Percentiles rank a stretch among this genome's conserved stretches.
Evolutionary conservation across 176 grass and related monocot genomes (phyloP).

Genomic region (Musa troglodytarum): DNA sequence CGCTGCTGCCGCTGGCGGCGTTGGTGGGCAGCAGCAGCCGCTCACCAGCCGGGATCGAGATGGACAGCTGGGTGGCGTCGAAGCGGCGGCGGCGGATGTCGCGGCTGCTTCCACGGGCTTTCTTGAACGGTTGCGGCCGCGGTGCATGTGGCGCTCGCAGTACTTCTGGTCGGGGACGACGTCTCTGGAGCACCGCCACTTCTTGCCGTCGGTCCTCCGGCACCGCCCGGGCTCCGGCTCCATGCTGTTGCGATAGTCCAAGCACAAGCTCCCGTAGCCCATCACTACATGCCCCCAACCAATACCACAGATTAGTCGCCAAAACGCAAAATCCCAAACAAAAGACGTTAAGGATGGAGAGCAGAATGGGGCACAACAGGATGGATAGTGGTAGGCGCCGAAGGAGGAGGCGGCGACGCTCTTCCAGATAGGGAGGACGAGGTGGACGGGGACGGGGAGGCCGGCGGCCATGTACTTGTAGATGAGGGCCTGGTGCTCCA

Average conservation of each 20-base stretch:
- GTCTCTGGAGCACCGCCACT: conserved; percentile 89
- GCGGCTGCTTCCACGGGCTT: not conserved
- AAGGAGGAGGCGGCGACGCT: conserved; percentile 80
- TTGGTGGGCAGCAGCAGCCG: not conserved
- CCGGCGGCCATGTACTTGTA: conserved; percentile 86
- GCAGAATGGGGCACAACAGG: not conserved
- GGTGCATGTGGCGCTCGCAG: conserved; percentile 21
- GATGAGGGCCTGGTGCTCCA: conserved; percentile 95
- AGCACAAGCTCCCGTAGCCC: conserved; percentile 81
- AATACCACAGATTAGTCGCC: not conserved
- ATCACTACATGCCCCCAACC: conserved; percentile 32
- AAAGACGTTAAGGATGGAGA: too few relatives aligned
- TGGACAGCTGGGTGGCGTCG: not conserved
- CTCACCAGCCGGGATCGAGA: not conserved
- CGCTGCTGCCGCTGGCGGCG: conserved; percentile 4
- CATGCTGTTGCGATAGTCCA: conserved; percentile 89
- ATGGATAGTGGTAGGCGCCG: conserved; percentile 60
- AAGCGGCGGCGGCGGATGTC: not conserved
- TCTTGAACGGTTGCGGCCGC: too few relatives aligned
- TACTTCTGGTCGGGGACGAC: conserved; percentile 82
- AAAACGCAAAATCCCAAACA: not conserved
- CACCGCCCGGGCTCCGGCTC: conserved; percentile 89
- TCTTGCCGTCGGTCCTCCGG: conserved; percentile 90
- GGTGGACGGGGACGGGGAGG: conserved; percentile 69
- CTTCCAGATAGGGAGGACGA: conserved; percentile 96